These are phyloP conservation scores for Hypoxylon sp. DNA, from an alignment of 2,329 filamentous ascomycete genomes.

Conservation along the genomic window DNA sequence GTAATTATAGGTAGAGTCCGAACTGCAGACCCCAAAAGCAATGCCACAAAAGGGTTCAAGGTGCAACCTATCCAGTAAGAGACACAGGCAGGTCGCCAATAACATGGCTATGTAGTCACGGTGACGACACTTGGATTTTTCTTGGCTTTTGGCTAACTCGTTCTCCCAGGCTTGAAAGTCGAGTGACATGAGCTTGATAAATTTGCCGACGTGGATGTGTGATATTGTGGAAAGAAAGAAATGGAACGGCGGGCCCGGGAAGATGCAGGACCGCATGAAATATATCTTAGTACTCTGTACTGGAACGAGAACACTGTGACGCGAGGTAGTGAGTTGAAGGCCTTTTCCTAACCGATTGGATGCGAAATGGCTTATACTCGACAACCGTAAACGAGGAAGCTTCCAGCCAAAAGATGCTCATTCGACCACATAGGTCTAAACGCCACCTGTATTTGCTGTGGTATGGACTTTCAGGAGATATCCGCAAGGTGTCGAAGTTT, in stretches of 20 bases:
- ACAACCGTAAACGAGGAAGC: background rate
- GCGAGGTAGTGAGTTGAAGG: no score
- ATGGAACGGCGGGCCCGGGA: no score
- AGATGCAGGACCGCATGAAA: background rate
- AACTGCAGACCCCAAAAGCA: constrained; percentile 17
- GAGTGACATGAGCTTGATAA: background rate
- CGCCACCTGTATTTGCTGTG: constrained; percentile 1
- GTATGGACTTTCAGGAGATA: constrained; percentile 23
- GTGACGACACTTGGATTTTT: background rate
- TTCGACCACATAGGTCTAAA: constrained; percentile 1
- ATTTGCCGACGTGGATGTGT: background rate
- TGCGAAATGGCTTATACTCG: background rate
- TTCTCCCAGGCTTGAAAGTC: background rate
- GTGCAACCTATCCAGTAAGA: constrained; percentile 18
- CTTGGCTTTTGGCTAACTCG: background rate
- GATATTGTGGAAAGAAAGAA: background rate
- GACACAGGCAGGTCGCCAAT: background rate
- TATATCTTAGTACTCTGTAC: background rate
- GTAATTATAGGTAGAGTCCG: constrained; percentile 6
- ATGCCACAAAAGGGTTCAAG: constrained; percentile 7
- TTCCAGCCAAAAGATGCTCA: background rate
- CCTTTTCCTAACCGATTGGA: background rate
- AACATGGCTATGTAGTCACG: background rate
- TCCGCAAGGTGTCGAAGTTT: constrained; percentile 15
- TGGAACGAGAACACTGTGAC: background rate